Conservation (phyloP, 2,329 filamentous ascomycete genomes). For the Zalaria obscura region DNA sequence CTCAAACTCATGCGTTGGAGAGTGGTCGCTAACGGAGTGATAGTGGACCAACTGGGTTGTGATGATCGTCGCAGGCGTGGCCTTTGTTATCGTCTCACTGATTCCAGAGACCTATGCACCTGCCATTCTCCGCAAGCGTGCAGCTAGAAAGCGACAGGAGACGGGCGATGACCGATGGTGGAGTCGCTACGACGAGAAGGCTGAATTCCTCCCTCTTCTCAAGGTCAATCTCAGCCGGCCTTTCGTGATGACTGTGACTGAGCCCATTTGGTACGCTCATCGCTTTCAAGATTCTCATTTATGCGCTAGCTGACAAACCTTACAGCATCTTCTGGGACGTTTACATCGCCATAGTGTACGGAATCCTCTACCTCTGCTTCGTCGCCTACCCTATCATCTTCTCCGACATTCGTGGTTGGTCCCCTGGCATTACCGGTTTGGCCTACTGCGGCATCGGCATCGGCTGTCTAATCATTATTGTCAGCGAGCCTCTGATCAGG, state of each 20-base stretch:
- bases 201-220: conserved; percentile 50
- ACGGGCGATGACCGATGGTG: conserved; percentile 60
- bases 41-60: conserved; percentile 30
- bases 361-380: conserved; percentile 80
- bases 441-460: conserved; percentile 60
- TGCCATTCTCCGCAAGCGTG: conserved; percentile 52
- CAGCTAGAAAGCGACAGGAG: conserved; percentile 48
- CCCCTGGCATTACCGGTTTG: conserved; percentile 56
- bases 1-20: too few species aligned
- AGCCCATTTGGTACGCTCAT: conserved; percentile 61
- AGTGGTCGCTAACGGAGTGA: not conserved
- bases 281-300: conserved; percentile 3
- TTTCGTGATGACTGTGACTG: conserved; percentile 61
- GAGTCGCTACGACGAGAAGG: conserved; percentile 64
- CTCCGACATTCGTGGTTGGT: conserved; percentile 61
- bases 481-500: conserved; percentile 53
- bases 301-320: conserved; percentile 1
- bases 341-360: conserved; percentile 66
- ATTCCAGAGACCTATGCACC: conserved; percentile 68
- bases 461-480: conserved; percentile 39
- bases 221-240: conserved; percentile 66
- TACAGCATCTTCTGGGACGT: conserved; percentile 57
- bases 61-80: conserved; percentile 54
- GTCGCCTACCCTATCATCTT: conserved; percentile 84
- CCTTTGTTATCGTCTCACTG: conserved; percentile 42